Percentiles rank a stretch among this genome's conserved stretches.
These are phyloP conservation scores for Meyerozyma guilliermondii DNA, from an alignment of 1,139 yeast genomes.

Conservation along the genomic window DNA sequence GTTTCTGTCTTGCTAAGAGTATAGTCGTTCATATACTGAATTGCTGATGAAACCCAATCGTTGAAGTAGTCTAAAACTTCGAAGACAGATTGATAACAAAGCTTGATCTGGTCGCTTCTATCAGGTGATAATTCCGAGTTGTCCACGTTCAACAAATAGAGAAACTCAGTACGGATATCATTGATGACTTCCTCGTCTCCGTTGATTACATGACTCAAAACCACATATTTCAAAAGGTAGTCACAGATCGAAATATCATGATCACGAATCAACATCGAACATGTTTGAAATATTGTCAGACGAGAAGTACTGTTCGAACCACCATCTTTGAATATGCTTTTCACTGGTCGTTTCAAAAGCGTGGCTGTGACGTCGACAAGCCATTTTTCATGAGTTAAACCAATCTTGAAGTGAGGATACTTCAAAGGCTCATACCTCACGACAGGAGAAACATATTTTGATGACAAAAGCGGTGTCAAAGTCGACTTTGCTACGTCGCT, in stretches of 20 bases:
- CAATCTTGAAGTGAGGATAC: constrained; percentile 31
- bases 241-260: constrained; percentile 68
- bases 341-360: constrained; percentile 42
- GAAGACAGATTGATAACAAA: constrained; percentile 70
- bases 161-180: constrained; percentile 53
- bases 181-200: constrained; percentile 40
- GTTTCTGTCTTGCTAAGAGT: constrained; percentile 15
- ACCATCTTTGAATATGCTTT: constrained; percentile 5
- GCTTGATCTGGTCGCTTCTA: constrained; percentile 50
- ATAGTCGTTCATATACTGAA: constrained; percentile 24
- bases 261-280: constrained; percentile 62
- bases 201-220: constrained; percentile 59
- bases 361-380: constrained; percentile 63
- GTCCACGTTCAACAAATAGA: constrained; percentile 48
- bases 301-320: constrained; percentile 9
- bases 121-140: constrained; percentile 45
- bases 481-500: constrained; percentile 70
- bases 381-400: constrained; percentile 54
- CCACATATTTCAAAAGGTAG: constrained; percentile 75
- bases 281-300: constrained; percentile 54
- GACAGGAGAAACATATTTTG: constrained; percentile 61
- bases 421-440: constrained; percentile 31
- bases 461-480: constrained; percentile 66
- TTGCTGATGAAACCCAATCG: constrained; percentile 58
- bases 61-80: constrained; percentile 78